Conservation (phyloP, 2,329 filamentous ascomycete species). For the Monilinia laxa region DNA sequence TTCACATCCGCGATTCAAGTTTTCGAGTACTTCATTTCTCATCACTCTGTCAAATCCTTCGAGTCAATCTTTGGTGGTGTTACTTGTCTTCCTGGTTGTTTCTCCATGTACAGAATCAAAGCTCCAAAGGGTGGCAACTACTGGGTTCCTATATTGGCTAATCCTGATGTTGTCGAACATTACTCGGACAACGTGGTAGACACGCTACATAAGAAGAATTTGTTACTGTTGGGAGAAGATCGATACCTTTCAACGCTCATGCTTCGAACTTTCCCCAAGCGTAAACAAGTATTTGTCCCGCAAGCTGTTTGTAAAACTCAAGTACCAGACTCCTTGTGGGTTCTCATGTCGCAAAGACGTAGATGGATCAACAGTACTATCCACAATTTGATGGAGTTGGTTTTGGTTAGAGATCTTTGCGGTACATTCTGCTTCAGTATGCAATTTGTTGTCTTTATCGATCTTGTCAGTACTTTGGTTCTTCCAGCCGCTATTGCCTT, state of each 20-base stretch:
- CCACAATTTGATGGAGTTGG: constrained; percentile 96
- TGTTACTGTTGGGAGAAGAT: constrained; percentile 89
- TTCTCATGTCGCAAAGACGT: constrained; percentile 89
- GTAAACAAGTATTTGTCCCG: constrained; percentile 97
- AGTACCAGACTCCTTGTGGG: constrained; percentile 88
- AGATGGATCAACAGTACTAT: constrained; percentile 99
- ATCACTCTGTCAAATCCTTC: constrained; percentile 95
- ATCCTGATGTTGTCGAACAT: constrained; percentile 97
- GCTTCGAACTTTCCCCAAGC: constrained; percentile 97
- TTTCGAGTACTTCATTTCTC: constrained; percentile 99
- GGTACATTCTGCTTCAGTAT: constrained; percentile 99
- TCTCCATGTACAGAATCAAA: constrained; percentile 99
- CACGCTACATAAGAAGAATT: constrained; percentile 95
- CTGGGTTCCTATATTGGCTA: constrained; percentile 97
- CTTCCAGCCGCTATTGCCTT: constrained; percentile 95
- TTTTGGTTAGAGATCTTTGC: constrained; percentile 92
- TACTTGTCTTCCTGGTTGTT: constrained; percentile 95
- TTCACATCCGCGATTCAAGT: constrained; percentile 99
- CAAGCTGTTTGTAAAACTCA: constrained; percentile 99
- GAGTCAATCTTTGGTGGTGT: constrained; percentile 99
- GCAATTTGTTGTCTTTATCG: constrained; percentile 97
- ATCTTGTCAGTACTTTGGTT: constrained; percentile 90
- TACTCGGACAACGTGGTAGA: constrained; percentile 99
- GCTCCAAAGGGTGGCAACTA: constrained; percentile 98
- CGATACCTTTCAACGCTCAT: constrained; percentile 95